Conservation (phyloP, 1,284 basidiomycete genomes). For the Moesziomyces sp. region DNA sequence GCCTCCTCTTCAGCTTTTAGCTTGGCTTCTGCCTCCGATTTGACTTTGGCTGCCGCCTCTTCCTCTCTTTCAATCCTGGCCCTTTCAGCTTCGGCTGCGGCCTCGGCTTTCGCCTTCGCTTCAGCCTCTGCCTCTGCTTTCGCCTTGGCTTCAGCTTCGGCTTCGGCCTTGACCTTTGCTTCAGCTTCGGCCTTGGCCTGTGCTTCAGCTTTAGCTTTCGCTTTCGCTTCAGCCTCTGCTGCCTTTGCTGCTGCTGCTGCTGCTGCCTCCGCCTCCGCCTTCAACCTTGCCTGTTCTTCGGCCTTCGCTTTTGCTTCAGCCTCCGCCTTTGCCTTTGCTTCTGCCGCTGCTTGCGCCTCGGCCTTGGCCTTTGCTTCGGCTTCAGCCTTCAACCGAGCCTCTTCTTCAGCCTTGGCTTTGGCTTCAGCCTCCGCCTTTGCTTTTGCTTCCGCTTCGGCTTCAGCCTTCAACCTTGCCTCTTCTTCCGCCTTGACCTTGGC, state of each 20-base stretch:
- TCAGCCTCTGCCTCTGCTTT: conserved; percentile 1
- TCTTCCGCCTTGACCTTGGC: background rate
- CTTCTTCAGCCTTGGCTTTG: background rate
- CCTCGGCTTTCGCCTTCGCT: conserved; percentile 4
- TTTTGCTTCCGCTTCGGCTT: background rate
- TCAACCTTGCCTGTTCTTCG: conserved; percentile 1
- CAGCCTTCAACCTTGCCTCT: background rate
- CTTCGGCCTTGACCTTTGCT: conserved; percentile 3
- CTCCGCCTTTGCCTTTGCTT: background rate
- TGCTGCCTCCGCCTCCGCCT: conserved; percentile 3
- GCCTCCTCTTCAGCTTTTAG: conserved; percentile 1
- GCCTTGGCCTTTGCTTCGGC: background rate
- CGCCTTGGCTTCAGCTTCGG: background rate
- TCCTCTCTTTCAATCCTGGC: background rate
- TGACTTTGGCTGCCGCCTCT: conserved; percentile 3
- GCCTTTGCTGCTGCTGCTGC: conserved; percentile 1
- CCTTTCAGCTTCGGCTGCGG: conserved; percentile 3
- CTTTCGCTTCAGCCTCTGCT: conserved; percentile 4
- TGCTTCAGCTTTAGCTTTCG: background rate
- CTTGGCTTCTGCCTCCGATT: conserved; percentile 5
- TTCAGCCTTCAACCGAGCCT: background rate
- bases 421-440: background rate
- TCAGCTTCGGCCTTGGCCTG: background rate
- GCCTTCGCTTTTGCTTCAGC: conserved; percentile 5
- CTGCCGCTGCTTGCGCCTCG: conserved; percentile 4